Evolutionary conservation across 257 asterid genomes (phyloP).

Genomic region (Hygrophila difformis): DNA sequence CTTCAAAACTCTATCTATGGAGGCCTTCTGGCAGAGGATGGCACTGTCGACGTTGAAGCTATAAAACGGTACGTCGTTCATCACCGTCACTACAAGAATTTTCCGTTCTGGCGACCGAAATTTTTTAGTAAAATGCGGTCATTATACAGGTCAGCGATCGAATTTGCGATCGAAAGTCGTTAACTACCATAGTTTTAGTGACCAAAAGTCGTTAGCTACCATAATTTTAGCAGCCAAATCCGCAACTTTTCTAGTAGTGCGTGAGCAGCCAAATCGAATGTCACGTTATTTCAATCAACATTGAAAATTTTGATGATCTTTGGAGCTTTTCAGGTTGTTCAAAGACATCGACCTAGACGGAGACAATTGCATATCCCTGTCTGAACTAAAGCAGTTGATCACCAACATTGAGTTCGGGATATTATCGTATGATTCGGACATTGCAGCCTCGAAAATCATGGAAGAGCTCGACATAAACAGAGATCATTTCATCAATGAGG

Average conservation of each 20-base stretch:
- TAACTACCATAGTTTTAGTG: too few species aligned
- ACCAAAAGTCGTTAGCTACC: too few species aligned
- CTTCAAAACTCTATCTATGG: conserved; percentile 29
- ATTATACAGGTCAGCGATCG: too few species aligned
- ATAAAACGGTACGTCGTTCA: conserved; percentile 39
- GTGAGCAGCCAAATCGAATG: too few species aligned
- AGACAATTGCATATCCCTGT: conserved; percentile 29
- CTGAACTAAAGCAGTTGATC: conserved; percentile 35
- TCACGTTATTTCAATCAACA: neutral
- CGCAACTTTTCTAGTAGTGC: too few species aligned
- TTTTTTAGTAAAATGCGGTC: too few species aligned
- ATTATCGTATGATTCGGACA: conserved; percentile 22
- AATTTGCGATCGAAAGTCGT: too few species aligned
- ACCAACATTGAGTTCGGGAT: conserved; percentile 29
- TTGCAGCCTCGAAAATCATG: conserved; percentile 37
- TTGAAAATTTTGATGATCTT: too few species aligned
- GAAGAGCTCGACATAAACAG: conserved; percentile 37
- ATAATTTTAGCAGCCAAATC: too few species aligned
- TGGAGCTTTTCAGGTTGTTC: conserved; percentile 58
- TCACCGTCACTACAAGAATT: too few species aligned
- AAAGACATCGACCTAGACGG: conserved; percentile 32
- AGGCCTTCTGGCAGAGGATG: conserved; percentile 32
- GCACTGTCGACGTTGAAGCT: conserved; percentile 36
- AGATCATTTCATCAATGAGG: conserved; percentile 34
- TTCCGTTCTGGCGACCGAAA: too few species aligned